Conservation (phyloP, 2,329 filamentous ascomycete species). For the Penicillium sp. region DNA sequence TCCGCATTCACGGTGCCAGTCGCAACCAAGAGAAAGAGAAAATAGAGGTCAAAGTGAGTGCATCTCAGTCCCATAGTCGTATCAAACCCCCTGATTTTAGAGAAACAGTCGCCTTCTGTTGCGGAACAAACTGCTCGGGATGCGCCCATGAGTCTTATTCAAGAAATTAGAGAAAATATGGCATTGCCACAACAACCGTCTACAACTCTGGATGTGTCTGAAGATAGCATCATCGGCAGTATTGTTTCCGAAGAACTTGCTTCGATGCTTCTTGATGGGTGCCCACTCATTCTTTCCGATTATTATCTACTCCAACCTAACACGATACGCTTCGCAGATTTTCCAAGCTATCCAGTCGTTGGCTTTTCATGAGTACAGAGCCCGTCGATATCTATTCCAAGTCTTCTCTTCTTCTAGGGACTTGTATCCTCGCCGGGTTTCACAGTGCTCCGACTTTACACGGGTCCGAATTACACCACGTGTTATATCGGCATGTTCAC, state of each 20-base stretch:
- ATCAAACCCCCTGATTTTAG: not conserved
- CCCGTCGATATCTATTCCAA: conserved; percentile 2
- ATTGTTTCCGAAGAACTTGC: conserved; percentile 9
- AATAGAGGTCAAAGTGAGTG: not conserved
- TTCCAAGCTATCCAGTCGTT: conserved; percentile 13
- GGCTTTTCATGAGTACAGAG: conserved; percentile 13
- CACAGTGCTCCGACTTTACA: conserved; percentile 8
- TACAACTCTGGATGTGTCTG: conserved; percentile 1
- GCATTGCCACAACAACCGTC: conserved; percentile 5
- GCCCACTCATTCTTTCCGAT: not conserved
- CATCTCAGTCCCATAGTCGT: not conserved
- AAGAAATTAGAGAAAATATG: conserved; percentile 17
- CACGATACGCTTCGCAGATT: conserved; percentile 2
- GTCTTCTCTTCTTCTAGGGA: conserved; percentile 13
- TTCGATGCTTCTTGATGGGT: conserved; percentile 9
- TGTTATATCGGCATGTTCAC: conserved; percentile 11
- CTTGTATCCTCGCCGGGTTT: conserved; percentile 15
- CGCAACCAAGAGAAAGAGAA: not conserved
- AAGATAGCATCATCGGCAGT: conserved; percentile 8
- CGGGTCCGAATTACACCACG: conserved; percentile 11
- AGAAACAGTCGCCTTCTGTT: not conserved
- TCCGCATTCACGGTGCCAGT: not conserved
- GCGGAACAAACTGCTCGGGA: conserved; percentile 14
- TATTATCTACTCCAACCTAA: not conserved
- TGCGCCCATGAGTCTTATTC: conserved; percentile 17